These are phyloP conservation scores for Drechmeria coniospora DNA, from an alignment of 2,329 filamentous ascomycete genomes.

Conservation along the genomic window DNA sequence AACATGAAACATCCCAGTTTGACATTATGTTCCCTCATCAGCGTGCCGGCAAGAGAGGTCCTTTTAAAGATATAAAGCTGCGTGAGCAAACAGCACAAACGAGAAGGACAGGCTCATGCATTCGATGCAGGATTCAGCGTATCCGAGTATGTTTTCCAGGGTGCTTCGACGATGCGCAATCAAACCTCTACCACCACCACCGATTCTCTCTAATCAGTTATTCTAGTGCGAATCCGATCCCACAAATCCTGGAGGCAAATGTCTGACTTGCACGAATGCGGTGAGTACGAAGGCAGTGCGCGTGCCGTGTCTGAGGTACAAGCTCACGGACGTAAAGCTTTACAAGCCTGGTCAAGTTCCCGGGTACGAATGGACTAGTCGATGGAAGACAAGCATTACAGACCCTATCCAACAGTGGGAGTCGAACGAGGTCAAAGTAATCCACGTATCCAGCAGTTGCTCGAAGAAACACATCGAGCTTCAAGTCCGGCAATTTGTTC, in stretches of 20 bases:
- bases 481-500: constrained; percentile 37
- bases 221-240: constrained; percentile 36
- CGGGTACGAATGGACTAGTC: constrained; percentile 41
- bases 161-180: no score
- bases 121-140: constrained; percentile 45
- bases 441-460: constrained; percentile 38
- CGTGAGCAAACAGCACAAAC: constrained; percentile 41
- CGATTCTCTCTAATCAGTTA: no score
- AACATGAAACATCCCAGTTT: constrained; percentile 13
- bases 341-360: constrained; percentile 44
- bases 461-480: constrained; percentile 31
- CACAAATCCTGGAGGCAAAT: constrained; percentile 29
- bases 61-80: constrained; percentile 36
- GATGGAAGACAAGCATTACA: constrained; percentile 39
- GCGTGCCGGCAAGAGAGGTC: constrained; percentile 27
- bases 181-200: no score
- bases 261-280: constrained; percentile 38
- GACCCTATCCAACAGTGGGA: constrained; percentile 43
- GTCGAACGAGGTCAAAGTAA: constrained; percentile 30
- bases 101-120: constrained; percentile 41
- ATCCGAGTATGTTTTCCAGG: constrained; percentile 34
- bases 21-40: constrained; percentile 15
- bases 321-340: constrained; percentile 41
- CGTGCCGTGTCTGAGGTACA: constrained; percentile 43
- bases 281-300: constrained; percentile 33